Evolutionary conservation across 192 early-diverging fungal species (phyloP).

Genomic region (Coemansia sp.): DNA sequence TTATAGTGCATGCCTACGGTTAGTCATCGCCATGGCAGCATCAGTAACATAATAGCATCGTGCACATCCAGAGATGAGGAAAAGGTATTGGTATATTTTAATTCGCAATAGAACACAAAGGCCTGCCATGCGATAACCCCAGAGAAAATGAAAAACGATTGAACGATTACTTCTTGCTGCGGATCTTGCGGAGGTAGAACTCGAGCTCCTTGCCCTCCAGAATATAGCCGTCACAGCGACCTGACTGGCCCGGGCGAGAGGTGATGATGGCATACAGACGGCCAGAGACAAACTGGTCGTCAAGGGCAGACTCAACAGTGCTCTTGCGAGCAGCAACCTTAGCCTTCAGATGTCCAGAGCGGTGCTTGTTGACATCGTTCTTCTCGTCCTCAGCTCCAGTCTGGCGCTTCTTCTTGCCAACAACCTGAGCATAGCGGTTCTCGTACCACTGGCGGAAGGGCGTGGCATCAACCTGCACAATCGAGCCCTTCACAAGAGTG

Average conservation of each 20-base stretch:
- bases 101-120: constrained; percentile 26
- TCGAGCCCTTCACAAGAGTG: constrained; percentile 97
- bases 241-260: constrained; percentile 97
- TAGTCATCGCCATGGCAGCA: background rate
- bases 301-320: constrained; percentile 84
- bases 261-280: constrained; percentile 90
- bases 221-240: constrained; percentile 97
- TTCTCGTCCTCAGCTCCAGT: constrained; percentile 54
- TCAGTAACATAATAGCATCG: background rate
- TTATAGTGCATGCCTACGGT: background rate
- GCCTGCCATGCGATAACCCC: constrained; percentile 9
- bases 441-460: constrained; percentile 99
- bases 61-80: background rate
- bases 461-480: constrained; percentile 97
- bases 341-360: constrained; percentile 87
- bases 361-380: constrained; percentile 74
- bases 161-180: constrained; percentile 61
- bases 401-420: constrained; percentile 75
- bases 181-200: constrained; percentile 93
- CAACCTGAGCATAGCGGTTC: constrained; percentile 86
- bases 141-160: constrained; percentile 14
- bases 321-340: constrained; percentile 86
- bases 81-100: constrained; percentile 25
- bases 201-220: constrained; percentile 99
- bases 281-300: constrained; percentile 93